These are phyloP conservation scores for Colletotrichum tropicale DNA, from an alignment of 2,329 filamentous ascomycete species.

Conservation along the genomic window DNA sequence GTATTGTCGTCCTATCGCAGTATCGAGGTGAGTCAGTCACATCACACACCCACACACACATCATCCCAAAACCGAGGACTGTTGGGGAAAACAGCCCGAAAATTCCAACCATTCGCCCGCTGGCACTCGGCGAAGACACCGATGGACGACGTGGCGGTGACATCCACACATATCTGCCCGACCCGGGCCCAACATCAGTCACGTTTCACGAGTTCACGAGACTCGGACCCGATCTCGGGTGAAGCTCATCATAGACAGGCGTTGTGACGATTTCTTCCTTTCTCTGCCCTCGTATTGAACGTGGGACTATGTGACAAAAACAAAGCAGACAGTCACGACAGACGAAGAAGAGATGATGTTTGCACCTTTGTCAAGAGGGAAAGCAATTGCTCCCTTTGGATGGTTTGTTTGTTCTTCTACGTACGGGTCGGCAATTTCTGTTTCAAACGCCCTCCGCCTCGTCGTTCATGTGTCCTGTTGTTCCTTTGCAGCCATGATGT, in stretches of 20 bases:
- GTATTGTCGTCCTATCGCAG: neutral
- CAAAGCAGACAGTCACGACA: neutral
- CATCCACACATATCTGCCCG: neutral
- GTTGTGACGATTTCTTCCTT: neutral
- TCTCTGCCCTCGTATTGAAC: neutral
- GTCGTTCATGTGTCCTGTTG: neutral
- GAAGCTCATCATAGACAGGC: neutral
- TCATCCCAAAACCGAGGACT: neutral
- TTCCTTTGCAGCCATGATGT: neutral
- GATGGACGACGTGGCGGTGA: neutral
- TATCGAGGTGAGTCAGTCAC: neutral
- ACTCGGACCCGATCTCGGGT: neutral
- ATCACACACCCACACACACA: neutral
- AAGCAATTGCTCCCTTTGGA: neutral
- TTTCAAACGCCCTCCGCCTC: neutral
- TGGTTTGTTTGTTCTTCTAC: neutral
- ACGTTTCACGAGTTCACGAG: neutral
- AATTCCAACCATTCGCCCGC: neutral
- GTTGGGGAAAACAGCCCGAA: neutral
- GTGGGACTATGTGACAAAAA: neutral
- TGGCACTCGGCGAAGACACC: neutral
- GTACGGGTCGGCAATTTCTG: neutral
- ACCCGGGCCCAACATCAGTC: neutral
- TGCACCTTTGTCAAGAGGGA: neutral
- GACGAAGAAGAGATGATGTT: neutral